Percentiles rank a stretch among this genome's conserved stretches.
Evolutionary conservation across 2,329 filamentous ascomycete genomes (phyloP).

Genomic region (Diaporthe sp.): DNA sequence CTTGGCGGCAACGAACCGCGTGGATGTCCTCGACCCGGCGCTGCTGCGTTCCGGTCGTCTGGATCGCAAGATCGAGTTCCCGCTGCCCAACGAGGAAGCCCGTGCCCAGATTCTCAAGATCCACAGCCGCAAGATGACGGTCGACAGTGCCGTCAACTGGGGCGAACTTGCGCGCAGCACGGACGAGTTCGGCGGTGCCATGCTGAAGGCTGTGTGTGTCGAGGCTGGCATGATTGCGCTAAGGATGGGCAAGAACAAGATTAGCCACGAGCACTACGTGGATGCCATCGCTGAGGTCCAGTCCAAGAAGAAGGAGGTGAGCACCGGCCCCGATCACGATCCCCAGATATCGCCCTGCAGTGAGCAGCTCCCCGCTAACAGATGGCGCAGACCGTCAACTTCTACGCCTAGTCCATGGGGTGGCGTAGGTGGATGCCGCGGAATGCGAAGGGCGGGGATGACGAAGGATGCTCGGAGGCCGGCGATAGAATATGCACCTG

Average conservation of each 20-base stretch:
- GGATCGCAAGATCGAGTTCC: slow-evolving; percentile 98
- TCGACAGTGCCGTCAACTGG: slow-evolving; percentile 95
- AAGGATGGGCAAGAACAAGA: slow-evolving; percentile 93
- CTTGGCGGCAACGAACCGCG: slow-evolving; percentile 91
- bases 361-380: background rate
- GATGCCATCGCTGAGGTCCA: slow-evolving; percentile 98
- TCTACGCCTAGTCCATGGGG: slow-evolving; percentile 58
- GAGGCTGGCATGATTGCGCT: slow-evolving; percentile 99
- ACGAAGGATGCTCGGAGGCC: background rate
- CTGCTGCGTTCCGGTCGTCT: slow-evolving; percentile 91
- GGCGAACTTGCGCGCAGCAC: slow-evolving; percentile 94
- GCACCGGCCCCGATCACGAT: slow-evolving; percentile 46
- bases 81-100: slow-evolving; percentile 96
- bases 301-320: slow-evolving; percentile 91
- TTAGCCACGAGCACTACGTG: slow-evolving; percentile 98
- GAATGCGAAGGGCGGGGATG: background rate
- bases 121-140: slow-evolving; percentile 98
- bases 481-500: slow-evolving; percentile 21
- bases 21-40: slow-evolving; percentile 93
- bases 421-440: slow-evolving; percentile 16
- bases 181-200: slow-evolving; percentile 97
- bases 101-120: slow-evolving; percentile 97
- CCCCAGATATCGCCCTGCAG: background rate
- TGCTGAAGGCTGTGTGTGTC: slow-evolving; percentile 98
- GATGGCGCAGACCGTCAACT: slow-evolving; percentile 65